Conservation (phyloP, 306 rosid genomes). For the Cicer bijugum region DNA sequence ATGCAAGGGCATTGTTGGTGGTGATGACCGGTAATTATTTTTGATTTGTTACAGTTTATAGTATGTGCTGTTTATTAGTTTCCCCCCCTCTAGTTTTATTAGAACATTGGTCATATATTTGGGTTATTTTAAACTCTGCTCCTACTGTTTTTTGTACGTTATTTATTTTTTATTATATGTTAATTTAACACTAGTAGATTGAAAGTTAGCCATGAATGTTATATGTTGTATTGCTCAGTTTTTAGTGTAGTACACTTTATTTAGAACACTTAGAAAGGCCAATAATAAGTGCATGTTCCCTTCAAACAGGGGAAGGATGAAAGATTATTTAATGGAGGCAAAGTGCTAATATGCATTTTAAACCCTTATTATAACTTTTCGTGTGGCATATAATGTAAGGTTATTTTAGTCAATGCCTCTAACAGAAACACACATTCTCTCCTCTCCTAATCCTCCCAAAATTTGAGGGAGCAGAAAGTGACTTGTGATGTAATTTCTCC, state of each 20-base stretch:
- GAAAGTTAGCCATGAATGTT: not conserved
- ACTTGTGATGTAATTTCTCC: no score
- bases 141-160: slow-evolving; percentile 9
- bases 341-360: no score
- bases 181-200: not conserved
- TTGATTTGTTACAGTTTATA: slow-evolving; percentile 27
- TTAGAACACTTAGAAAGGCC: not conserved
- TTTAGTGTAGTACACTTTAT: not conserved
- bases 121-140: slow-evolving; percentile 13
- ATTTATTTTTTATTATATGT: slow-evolving; percentile 6
- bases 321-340: no score
- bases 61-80: slow-evolving; percentile 4
- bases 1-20: slow-evolving; percentile 98
- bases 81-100: slow-evolving; percentile 25
- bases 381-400: no score
- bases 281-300: no score
- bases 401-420: no score
- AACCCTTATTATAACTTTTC: no score
- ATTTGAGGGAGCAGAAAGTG: no score
- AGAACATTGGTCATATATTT: slow-evolving; percentile 11
- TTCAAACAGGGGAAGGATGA: no score
- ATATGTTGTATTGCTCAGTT: no score
- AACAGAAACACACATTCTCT: no score
- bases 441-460: no score
- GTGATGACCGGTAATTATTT: slow-evolving; percentile 85